Evolutionary conservation across 371 early-diverging fungal genomes (phyloP), one percentile per base, ranked within the genome.

Genomic region (Mucor velutinosus): DNA sequence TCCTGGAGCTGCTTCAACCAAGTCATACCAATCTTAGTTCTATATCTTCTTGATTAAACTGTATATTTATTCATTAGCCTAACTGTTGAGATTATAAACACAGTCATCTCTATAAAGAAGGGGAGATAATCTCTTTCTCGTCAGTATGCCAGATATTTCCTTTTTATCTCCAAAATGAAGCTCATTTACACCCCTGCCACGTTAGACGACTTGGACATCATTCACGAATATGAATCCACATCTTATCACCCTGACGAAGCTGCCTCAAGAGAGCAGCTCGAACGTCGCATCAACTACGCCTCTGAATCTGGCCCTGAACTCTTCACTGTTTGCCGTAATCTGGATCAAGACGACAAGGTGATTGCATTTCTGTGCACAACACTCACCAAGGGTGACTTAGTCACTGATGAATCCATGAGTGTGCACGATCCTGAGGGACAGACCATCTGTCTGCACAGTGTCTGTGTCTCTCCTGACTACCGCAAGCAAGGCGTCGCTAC

Each of bases 401-500:
- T 93, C 0, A 90, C 91, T 0, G 87, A 91, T 51, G 82, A 76
- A 43, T 89, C 91, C 37, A 91, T 93, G 92, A 70, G 74, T 15
- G 37, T 43, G 0, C 89, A 92, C 70, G 88, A 92, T 17, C 84
- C 84, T 14, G 57, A 70, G 5, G 93, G 93, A 8, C 74, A 67
- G 15, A 89, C 88, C 0, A 86, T 89, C 15, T 91, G 90, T 60
- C 73, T 90, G 19, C 90, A 90, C 64, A 90, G 91, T 32, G 91
- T 91, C 10, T 90, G 90, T 61, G 85, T 88, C 7, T 71, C 80
- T 1, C 80, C 80, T 6, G 67, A 70, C 15, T 71, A 74, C 59
- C 86, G 86, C 58, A 75, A 89, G 21, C 77, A 78, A 67, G 90
- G 91, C 0, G 72, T 90, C 61, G 93, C 92, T 0, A 73, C 75